Percentiles rank a stretch among this genome's conserved stretches.
These are phyloP conservation scores for Hibiscus mutabilis DNA, from an alignment of 345 rosid species.

Conservation along the genomic window DNA sequence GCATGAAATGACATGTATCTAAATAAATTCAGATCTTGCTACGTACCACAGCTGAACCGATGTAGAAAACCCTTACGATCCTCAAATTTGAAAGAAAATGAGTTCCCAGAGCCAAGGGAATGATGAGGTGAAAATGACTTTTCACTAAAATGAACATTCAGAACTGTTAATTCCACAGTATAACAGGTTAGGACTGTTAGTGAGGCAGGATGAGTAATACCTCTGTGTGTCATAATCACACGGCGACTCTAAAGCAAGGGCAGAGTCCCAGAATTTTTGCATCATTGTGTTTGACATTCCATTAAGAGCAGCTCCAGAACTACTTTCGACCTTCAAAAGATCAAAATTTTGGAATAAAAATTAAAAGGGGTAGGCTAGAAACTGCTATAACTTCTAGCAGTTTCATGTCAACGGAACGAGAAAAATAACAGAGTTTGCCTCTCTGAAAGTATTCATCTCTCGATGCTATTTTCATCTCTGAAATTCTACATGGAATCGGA, in stretches of 20 bases:
- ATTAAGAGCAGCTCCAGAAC: slow-evolving; percentile 73
- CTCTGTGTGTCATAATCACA: slow-evolving; percentile 92
- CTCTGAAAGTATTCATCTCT: too few relatives aligned
- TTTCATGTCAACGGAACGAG: too few relatives aligned
- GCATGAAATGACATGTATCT: not conserved
- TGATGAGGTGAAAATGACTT: slow-evolving; percentile 63
- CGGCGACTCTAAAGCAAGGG: slow-evolving; percentile 83
- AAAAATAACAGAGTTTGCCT: too few relatives aligned
- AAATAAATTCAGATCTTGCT: not conserved
- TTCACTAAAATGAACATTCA: slow-evolving; percentile 48
- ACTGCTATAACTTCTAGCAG: not conserved
- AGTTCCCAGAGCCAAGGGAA: slow-evolving; percentile 64
- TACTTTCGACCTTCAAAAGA: slow-evolving; percentile 59
- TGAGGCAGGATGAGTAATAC: slow-evolving; percentile 26
- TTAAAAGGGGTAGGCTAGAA: not conserved
- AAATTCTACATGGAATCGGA: too few relatives aligned
- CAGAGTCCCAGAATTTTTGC: slow-evolving; percentile 99
- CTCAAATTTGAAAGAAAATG: slow-evolving; percentile 79
- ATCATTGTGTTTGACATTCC: slow-evolving; percentile 91
- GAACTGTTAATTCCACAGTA: slow-evolving; percentile 17
- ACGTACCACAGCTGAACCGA: slow-evolving; percentile 69
- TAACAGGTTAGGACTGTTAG: slow-evolving; percentile 2
- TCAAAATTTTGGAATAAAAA: not conserved
- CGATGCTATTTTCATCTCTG: too few relatives aligned
- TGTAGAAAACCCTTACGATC: slow-evolving; percentile 88